A percentile compares a stretch with the other conserved stretches of the same genome.
These are phyloP conservation scores for Tilletia indica DNA, from an alignment of 1,284 basidiomycete species.

Conservation along the genomic window DNA sequence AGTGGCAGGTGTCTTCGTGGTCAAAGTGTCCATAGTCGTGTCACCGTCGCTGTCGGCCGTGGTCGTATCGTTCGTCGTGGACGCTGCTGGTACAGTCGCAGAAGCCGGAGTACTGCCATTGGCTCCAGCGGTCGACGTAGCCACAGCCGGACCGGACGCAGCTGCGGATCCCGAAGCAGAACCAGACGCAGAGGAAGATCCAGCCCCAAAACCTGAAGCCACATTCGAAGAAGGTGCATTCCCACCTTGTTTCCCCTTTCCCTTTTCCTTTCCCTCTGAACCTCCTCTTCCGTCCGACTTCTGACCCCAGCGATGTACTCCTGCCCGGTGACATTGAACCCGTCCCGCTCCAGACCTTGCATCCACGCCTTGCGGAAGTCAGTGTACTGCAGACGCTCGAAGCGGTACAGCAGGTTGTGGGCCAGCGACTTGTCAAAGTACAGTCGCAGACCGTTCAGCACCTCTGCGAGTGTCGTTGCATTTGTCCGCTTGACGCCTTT, in stretches of 20 bases:
- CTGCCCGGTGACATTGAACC: background rate
- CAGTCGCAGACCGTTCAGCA: constrained; percentile 80
- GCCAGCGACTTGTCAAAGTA: constrained; percentile 93
- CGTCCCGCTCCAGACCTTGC: constrained; percentile 3
- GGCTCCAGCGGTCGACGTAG: too few species aligned
- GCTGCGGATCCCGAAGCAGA: too few species aligned
- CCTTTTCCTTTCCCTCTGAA: constrained; percentile 52
- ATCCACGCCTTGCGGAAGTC: constrained; percentile 69
- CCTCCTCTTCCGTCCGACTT: constrained; percentile 12
- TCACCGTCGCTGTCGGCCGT: background rate
- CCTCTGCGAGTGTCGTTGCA: constrained; percentile 67
- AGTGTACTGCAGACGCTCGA: constrained; percentile 88
- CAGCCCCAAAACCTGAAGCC: too few species aligned
- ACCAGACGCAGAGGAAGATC: too few species aligned
- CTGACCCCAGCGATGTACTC: background rate
- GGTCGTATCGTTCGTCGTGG: background rate
- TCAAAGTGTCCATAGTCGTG: background rate
- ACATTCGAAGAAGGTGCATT: background rate
- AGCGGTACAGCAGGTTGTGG: constrained; percentile 85
- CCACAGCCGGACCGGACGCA: too few species aligned
- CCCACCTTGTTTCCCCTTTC: background rate
- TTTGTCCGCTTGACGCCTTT: background rate
- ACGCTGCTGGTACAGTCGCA: background rate
- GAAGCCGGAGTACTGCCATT: too few species aligned
- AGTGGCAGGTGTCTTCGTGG: too few species aligned